These are phyloP conservation scores for Aureobasidium vineae DNA, from an alignment of 2,329 filamentous ascomycete species.

Conservation along the genomic window DNA sequence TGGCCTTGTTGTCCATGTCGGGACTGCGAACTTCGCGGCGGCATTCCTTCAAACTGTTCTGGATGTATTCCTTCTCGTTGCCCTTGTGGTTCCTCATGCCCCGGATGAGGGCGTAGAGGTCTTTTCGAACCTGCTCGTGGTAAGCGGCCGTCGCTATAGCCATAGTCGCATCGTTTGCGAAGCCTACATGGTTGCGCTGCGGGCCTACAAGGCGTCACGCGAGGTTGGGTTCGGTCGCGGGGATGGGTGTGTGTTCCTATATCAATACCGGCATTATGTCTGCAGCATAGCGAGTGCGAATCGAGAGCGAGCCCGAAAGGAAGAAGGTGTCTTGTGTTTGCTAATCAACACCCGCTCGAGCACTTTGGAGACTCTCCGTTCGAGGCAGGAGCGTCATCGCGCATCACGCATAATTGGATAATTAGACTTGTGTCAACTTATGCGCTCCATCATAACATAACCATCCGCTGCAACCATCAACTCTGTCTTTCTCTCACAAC, in stretches of 20 bases:
- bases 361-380: not conserved
- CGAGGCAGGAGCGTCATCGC: conserved; percentile 4
- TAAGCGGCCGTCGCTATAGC: conserved; percentile 2
- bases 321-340: conserved; percentile 1
- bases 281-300: conserved; percentile 2
- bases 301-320: not conserved
- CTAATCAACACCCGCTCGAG: conserved; percentile 1
- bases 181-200: conserved; percentile 23
- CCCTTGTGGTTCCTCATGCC: conserved; percentile 95
- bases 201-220: not conserved
- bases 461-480: not conserved
- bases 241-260: not conserved
- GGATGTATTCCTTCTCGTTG: conserved; percentile 91
- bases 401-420: not conserved
- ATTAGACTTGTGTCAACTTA: not conserved
- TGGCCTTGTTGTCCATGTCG: conserved; percentile 97
- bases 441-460: not conserved
- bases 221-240: not conserved
- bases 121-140: conserved; percentile 82
- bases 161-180: not conserved
- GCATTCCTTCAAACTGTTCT: conserved; percentile 92
- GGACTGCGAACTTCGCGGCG: conserved; percentile 85
- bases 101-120: conserved; percentile 96
- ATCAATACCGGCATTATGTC: conserved; percentile 12
- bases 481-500: not conserved